Base-by-base conservation (phyloP, 495 filamentous ascomycete genomes). In the Penicillium roqueforti region DNA sequence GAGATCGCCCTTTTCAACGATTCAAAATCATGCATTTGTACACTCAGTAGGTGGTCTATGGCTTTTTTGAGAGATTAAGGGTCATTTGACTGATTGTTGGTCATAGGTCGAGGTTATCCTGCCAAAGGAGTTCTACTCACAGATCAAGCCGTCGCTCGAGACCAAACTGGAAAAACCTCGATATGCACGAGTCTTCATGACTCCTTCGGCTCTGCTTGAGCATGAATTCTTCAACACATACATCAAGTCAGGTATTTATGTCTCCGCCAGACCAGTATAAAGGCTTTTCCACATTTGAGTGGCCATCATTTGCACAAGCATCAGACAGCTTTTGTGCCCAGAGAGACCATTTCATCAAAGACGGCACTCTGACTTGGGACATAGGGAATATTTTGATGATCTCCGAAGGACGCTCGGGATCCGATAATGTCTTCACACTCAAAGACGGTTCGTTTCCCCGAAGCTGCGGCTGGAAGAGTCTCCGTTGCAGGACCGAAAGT, bases 341-440 rank as follows among this genome's bases (percentile, higher is more conserved):
- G 18, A 31, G 14, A 45, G 10, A 9, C 10, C 38, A 19, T 4
- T 34, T 22, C 14, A 16, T 40, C n/a, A 9, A 29, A 36, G 22
- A 34, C 6, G 19, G n/a, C 9, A 10, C 7, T 37, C 50, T 52
- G 14, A 52, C 29, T 26, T 10, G 39, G 14, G 6, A 10, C 39
- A 25, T 51, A 96, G 92, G 93, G 18, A 87, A 91, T 65, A 77
- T 95, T 57, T 67, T 95, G 63, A 93, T 98, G 89, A 82, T 96
- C 14, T 97, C 95, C 0, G 87, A 95, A 65, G 93, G 93, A 25
- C 78, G 81, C 20, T 74, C 82, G 37, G 88, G 85, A n/a, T 80
- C 87, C 9, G 90, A 96, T 61, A 90, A 89, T 65, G 76, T 89
- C 3, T 95, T 87, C 63, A 83, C 80, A 0, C 72, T 98, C 2